Percentiles rank a stretch among this genome's conserved stretches.
Evolutionary conservation across 2,329 filamentous ascomycete genomes (phyloP).

Genomic region (Atkinsonella texensis): DNA sequence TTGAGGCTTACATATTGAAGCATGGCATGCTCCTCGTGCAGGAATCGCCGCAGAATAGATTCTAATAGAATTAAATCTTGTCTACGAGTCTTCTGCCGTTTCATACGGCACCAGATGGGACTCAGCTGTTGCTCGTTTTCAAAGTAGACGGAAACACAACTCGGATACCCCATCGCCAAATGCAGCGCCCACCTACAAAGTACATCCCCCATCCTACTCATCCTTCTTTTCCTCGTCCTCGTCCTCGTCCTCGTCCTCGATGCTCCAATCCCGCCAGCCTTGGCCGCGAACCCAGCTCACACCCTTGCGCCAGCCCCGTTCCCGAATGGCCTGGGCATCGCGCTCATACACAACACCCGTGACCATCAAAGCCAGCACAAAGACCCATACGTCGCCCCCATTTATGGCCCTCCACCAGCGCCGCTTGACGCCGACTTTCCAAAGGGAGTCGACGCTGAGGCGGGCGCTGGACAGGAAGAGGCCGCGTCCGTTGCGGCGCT

Average conservation of each 20-base stretch:
- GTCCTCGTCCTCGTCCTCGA: conserved; percentile 29
- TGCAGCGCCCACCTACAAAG: too few relatives aligned
- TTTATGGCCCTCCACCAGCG: conserved; percentile 75
- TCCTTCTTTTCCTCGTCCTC: neutral
- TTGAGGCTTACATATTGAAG: too few relatives aligned
- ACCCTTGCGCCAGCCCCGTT: conserved; percentile 56
- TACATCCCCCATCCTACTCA: too few relatives aligned
- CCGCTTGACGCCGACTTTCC: conserved; percentile 89
- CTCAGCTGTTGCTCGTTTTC: too few relatives aligned
- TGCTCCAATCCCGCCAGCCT: conserved; percentile 57
- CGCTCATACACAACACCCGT: conserved; percentile 69
- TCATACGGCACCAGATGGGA: too few relatives aligned
- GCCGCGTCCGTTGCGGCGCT: conserved; percentile 48
- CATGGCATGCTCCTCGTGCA: too few relatives aligned
- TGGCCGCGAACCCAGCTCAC: conserved; percentile 65
- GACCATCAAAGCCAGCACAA: conserved; percentile 66
- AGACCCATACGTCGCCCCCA: conserved; percentile 75
- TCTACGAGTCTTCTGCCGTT: too few relatives aligned
- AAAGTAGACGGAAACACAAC: too few relatives aligned
- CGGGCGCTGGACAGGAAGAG: conserved; percentile 72
- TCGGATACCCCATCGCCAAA: too few relatives aligned
- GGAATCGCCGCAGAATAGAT: too few relatives aligned
- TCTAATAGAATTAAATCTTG: too few relatives aligned
- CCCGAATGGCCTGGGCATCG: conserved; percentile 54
- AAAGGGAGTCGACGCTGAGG: conserved; percentile 68